Percentiles rank a stretch among this genome's conserved stretches.
Evolutionary conservation across 768 basidiomycete genomes (phyloP).

Genomic region (Mrakia gelida): DNA sequence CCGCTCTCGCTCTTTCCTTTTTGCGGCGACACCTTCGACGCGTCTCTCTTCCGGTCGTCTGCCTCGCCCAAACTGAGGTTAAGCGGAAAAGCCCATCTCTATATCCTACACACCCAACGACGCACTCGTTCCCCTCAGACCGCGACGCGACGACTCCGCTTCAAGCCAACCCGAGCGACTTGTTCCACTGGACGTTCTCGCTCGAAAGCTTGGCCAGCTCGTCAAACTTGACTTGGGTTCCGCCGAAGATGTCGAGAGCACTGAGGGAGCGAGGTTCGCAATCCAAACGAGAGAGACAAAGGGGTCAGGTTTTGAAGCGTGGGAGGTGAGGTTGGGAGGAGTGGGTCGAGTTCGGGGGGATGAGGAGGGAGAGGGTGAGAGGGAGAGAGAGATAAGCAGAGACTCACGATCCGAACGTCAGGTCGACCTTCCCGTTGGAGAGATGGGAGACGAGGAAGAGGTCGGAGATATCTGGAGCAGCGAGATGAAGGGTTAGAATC

Average conservation of each 20-base stretch:
- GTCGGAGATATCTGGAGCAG: constrained; percentile 64
- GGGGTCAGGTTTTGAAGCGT: background rate
- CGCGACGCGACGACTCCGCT: too few species aligned
- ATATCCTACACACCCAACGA: too few species aligned
- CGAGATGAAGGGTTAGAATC: too few species aligned
- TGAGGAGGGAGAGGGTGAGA: too few species aligned
- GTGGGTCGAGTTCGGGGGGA: background rate
- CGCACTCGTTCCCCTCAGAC: too few species aligned
- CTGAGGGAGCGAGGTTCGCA: constrained; percentile 38
- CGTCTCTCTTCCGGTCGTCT: too few species aligned
- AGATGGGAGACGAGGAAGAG: constrained; percentile 72
- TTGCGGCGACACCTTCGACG: too few species aligned
- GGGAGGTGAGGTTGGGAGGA: background rate
- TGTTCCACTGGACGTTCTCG: constrained; percentile 16
- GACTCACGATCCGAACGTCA: constrained; percentile 74
- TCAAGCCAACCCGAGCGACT: background rate
- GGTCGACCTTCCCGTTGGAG: constrained; percentile 75
- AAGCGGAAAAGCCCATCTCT: too few species aligned
- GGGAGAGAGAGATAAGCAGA: background rate
- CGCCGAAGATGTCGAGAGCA: constrained; percentile 52
- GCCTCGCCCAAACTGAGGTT: too few species aligned
- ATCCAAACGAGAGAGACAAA: background rate
- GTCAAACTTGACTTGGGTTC: constrained; percentile 47
- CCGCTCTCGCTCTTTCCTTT: too few species aligned
- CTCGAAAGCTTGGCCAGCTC: constrained; percentile 47